These are phyloP conservation scores for Zygotorulaspora mrakii DNA, from an alignment of 1,139 yeast species.

Conservation along the genomic window DNA sequence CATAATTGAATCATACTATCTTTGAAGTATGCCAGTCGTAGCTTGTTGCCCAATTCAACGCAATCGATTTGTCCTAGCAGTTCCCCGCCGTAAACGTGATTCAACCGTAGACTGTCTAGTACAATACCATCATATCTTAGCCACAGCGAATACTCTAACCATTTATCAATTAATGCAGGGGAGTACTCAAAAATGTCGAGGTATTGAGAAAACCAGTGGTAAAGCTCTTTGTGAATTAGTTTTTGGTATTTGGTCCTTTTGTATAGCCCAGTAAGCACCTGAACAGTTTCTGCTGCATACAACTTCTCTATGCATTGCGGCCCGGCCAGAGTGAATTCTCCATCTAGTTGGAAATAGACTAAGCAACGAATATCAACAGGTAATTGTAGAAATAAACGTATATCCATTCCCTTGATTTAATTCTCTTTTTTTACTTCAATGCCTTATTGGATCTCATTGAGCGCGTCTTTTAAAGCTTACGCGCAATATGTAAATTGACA, in stretches of 20 bases:
- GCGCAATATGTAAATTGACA: neutral
- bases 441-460: neutral
- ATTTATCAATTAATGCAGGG: constrained; percentile 22
- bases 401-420: constrained; percentile 15
- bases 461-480: neutral
- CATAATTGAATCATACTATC: constrained; percentile 29
- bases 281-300: constrained; percentile 13
- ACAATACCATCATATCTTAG: constrained; percentile 32
- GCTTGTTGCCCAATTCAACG: constrained; percentile 23
- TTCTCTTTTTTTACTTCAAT: neutral
- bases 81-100: constrained; percentile 26
- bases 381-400: constrained; percentile 21
- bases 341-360: constrained; percentile 29
- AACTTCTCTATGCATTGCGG: constrained; percentile 15
- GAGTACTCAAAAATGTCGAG: constrained; percentile 28
- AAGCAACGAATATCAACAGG: constrained; percentile 29
- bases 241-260: constrained; percentile 6
- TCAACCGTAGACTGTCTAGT: constrained; percentile 30
- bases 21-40: constrained; percentile 24
- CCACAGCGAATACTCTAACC: constrained; percentile 31
- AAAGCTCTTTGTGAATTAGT: constrained; percentile 12
- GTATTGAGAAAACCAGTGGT: constrained; percentile 21
- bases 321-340: constrained; percentile 17
- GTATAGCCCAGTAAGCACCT: constrained; percentile 9
- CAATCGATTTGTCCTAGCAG: constrained; percentile 27